These are phyloP conservation scores for Aquanectria penicillioides DNA, from an alignment of 2,329 filamentous ascomycete genomes.

Conservation along the genomic window DNA sequence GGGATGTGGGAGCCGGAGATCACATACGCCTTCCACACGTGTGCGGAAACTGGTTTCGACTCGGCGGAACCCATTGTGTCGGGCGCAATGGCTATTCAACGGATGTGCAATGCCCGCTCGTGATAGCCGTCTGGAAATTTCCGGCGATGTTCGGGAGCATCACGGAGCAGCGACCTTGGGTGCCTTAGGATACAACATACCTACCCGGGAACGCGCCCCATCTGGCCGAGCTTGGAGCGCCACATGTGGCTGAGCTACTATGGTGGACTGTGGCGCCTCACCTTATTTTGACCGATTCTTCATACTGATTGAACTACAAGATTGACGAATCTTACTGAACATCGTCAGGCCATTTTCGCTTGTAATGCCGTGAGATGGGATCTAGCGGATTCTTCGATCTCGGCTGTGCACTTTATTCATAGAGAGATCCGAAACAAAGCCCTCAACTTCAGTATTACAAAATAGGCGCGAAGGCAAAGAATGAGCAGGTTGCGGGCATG, in stretches of 20 bases:
- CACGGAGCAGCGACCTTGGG: conserved; percentile 39
- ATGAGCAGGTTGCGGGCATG: conserved; percentile 17
- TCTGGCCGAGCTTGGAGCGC: conserved; percentile 16
- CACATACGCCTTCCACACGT: conserved; percentile 67
- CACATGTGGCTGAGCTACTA: conserved; percentile 26
- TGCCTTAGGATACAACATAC: conserved; percentile 46
- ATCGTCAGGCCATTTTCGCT: conserved; percentile 22
- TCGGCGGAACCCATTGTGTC: conserved; percentile 66
- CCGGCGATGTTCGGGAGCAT: conserved; percentile 48
- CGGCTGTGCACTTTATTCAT: not conserved
- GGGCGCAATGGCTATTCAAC: conserved; percentile 49
- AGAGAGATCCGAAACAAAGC: conserved; percentile 2
- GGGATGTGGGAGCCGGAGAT: not conserved
- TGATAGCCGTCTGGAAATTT: conserved; percentile 48
- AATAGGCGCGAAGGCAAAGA: not conserved
- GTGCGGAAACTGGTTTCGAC: conserved; percentile 60
- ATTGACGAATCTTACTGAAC: not conserved
- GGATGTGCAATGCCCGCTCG: conserved; percentile 42
- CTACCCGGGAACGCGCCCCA: not conserved
- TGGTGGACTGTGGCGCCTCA: conserved; percentile 28
- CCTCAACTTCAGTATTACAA: conserved; percentile 5
- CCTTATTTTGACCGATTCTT: conserved; percentile 7
- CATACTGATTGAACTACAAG: not conserved
- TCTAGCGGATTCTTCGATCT: conserved; percentile 6
- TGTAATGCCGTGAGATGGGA: not conserved